Conservation (phyloP, 2,329 filamentous ascomycete species). For the Shiraia sp. region DNA sequence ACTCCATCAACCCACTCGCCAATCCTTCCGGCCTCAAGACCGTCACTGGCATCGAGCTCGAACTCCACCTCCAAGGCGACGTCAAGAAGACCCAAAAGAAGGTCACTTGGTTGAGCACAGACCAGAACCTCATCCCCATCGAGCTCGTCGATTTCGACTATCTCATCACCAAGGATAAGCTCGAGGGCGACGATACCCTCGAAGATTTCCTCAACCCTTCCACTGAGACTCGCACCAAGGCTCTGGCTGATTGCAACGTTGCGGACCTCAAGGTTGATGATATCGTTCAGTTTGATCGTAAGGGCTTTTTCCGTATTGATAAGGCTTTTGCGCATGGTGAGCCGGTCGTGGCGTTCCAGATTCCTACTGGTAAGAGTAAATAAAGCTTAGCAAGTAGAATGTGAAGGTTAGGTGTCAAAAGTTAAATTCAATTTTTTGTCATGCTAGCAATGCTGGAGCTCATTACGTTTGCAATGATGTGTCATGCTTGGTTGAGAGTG, state of each 20-base stretch:
- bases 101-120: constrained; percentile 85
- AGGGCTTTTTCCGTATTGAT: constrained; percentile 90
- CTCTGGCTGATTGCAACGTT: constrained; percentile 80
- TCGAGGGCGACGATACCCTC: constrained; percentile 80
- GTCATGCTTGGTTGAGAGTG: too few species aligned
- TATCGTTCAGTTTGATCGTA: constrained; percentile 92
- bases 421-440: neutral
- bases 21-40: constrained; percentile 49
- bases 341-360: constrained; percentile 68
- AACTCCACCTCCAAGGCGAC: constrained; percentile 90
- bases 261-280: constrained; percentile 79
- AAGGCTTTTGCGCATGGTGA: constrained; percentile 61
- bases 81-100: constrained; percentile 97
- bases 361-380: constrained; percentile 66
- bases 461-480: too few species aligned
- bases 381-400: constrained; percentile 11
- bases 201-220: constrained; percentile 80
- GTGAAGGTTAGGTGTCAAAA: neutral
- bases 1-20: constrained; percentile 55
- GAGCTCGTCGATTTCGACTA: constrained; percentile 95
- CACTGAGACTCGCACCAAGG: constrained; percentile 75
- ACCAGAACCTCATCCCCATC: constrained; percentile 77
- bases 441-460: neutral
- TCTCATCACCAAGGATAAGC: constrained; percentile 91
- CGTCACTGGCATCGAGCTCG: constrained; percentile 73